phyloP scores from a whole-genome alignment of 306 rosid genomes.

The Pterocarpus macrocarpus region DNA sequence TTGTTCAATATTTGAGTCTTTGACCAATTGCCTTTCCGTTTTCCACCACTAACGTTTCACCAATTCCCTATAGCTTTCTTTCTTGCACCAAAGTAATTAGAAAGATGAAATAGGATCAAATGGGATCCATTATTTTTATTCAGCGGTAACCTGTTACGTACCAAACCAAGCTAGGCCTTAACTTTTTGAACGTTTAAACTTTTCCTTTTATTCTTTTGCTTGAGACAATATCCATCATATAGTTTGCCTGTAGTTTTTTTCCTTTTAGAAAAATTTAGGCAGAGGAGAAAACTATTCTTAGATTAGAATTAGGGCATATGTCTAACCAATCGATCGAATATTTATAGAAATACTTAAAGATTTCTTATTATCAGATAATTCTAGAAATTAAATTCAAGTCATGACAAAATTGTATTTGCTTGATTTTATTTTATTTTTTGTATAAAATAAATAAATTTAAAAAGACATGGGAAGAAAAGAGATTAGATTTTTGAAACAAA shows the following conservation, averaged over 20 bases:
- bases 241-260: neutral
- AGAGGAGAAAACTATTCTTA: too few relatives aligned
- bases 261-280: too few relatives aligned
- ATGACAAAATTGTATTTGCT: too few relatives aligned
- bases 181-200: neutral
- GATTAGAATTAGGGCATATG: too few relatives aligned
- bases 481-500: slow-evolving; percentile 1
- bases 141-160: neutral
- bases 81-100: neutral
- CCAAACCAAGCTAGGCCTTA: neutral
- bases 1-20: neutral
- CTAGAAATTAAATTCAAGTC: too few relatives aligned
- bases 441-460: neutral
- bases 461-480: slow-evolving; percentile 23
- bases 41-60: neutral
- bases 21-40: neutral
- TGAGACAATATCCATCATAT: slow-evolving; percentile 18
- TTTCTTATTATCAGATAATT: too few relatives aligned
- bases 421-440: neutral
- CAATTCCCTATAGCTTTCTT: neutral
- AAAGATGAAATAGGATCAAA: neutral
- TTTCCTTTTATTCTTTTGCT: slow-evolving; percentile 1
- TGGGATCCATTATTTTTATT: neutral
- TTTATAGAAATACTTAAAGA: too few relatives aligned
- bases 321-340: too few relatives aligned